Conservation (phyloP, 2,329 filamentous ascomycete genomes). For the Monosporascus sp. region DNA sequence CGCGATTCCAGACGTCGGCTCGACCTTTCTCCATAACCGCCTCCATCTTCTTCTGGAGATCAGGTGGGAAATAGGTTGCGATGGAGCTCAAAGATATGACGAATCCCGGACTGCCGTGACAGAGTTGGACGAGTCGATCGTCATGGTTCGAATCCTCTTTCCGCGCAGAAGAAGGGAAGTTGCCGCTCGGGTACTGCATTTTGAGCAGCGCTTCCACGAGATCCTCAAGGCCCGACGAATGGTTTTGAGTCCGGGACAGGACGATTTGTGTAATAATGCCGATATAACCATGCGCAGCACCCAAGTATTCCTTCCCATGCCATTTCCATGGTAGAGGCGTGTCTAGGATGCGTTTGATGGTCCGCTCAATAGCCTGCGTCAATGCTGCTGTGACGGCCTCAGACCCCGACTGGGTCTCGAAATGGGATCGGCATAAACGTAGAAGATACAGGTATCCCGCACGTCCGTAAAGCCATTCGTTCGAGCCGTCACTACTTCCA, state of each 20-base stretch:
- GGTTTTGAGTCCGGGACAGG: slow-evolving; percentile 36
- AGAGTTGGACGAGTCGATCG: slow-evolving; percentile 54
- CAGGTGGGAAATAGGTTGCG: slow-evolving; percentile 46
- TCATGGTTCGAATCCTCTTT: slow-evolving; percentile 4
- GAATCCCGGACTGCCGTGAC: slow-evolving; percentile 62
- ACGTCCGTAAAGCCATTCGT: slow-evolving; percentile 64
- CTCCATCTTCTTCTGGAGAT: slow-evolving; percentile 48
- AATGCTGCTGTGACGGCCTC: slow-evolving; percentile 45
- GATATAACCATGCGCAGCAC: slow-evolving; percentile 63
- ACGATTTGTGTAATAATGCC: slow-evolving; percentile 69
- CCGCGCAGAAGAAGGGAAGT: slow-evolving; percentile 54
- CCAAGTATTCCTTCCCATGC: slow-evolving; percentile 58
- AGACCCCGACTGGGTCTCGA: slow-evolving; percentile 30
- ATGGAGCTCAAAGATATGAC: slow-evolving; percentile 54
- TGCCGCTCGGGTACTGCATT: slow-evolving; percentile 56
- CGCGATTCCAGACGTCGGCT: slow-evolving; percentile 50
- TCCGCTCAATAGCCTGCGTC: slow-evolving; percentile 49
- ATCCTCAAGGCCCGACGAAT: slow-evolving; percentile 34
- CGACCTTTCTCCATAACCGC: slow-evolving; percentile 46
- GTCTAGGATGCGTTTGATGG: slow-evolving; percentile 57
- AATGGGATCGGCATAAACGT: slow-evolving; percentile 47
- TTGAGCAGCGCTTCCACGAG: slow-evolving; percentile 52
- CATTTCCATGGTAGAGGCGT: slow-evolving; percentile 54
- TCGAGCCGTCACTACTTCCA: slow-evolving; percentile 39
- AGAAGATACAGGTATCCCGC: slow-evolving; percentile 66